Conservation (phyloP, 2,329 filamentous ascomycete genomes). For the Colletotrichum sp. region DNA sequence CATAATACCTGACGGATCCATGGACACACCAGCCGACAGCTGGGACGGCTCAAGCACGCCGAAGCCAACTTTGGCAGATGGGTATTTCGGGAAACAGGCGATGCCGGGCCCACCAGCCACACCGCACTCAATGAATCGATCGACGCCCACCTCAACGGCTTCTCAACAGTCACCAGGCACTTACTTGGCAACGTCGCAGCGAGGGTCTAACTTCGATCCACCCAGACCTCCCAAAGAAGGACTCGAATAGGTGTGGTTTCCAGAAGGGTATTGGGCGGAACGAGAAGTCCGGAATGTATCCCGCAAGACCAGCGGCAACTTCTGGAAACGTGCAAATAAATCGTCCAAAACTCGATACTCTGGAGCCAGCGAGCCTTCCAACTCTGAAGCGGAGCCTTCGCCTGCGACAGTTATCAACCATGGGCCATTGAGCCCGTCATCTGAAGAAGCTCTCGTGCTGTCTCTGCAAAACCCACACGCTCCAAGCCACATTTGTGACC, state of each 20-base stretch:
- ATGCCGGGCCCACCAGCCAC: background rate
- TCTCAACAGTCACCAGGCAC: background rate
- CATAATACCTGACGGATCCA: background rate
- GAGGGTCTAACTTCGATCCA: slow-evolving; percentile 46
- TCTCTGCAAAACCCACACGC: slow-evolving; percentile 44
- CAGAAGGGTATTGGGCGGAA: slow-evolving; percentile 67
- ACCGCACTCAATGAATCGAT: background rate
- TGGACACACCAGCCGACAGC: background rate
- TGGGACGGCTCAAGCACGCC: slow-evolving; percentile 20
- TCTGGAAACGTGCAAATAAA: slow-evolving; percentile 45
- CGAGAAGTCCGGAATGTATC: slow-evolving; percentile 38
- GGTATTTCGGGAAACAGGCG: slow-evolving; percentile 10
- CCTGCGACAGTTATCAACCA: slow-evolving; percentile 1
- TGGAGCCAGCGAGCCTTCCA: slow-evolving; percentile 33
- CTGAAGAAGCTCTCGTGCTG: slow-evolving; percentile 52
- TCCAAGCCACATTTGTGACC: background rate
- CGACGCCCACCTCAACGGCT: background rate
- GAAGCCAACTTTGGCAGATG: background rate
- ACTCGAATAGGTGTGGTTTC: slow-evolving; percentile 67
- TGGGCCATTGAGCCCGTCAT: slow-evolving; percentile 42
- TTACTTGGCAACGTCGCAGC: background rate
- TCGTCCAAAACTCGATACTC: slow-evolving; percentile 32
- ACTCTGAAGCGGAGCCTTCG: background rate
- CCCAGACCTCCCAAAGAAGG: slow-evolving; percentile 59
- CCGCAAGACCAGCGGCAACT: slow-evolving; percentile 34